Evolutionary conservation across 176 grass and related monocot species (phyloP).

Genomic region (Tillandsia fasciculata): DNA sequence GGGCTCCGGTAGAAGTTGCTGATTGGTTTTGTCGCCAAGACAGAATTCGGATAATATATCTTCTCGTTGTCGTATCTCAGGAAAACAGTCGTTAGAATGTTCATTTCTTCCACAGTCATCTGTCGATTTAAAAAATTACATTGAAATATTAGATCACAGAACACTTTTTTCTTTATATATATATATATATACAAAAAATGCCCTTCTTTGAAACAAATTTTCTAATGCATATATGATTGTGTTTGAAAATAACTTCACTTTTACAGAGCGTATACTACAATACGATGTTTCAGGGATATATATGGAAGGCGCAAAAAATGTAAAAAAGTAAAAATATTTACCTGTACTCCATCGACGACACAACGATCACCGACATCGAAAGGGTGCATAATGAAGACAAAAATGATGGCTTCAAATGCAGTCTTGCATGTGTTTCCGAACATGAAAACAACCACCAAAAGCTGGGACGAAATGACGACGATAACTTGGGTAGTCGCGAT

Average conservation of each 20-base stretch:
- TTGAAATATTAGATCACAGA: neutral
- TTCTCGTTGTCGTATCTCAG: conserved; percentile 89
- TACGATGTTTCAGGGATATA: neutral
- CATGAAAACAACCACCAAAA: conserved; percentile 80
- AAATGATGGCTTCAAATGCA: conserved; percentile 91
- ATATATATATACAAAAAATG: neutral
- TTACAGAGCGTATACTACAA: too few relatives aligned
- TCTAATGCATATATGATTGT: too few relatives aligned
- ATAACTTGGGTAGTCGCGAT: conserved; percentile 81
- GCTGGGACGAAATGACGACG: conserved; percentile 78
- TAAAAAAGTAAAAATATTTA: conserved; percentile 24
- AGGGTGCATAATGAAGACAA: conserved; percentile 97
- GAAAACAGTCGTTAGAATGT: conserved; percentile 93
- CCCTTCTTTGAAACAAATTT: too few relatives aligned
- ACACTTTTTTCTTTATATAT: neutral
- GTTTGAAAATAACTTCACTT: too few relatives aligned
- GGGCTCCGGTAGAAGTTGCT: conserved; percentile 98
- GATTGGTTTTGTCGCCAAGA: conserved; percentile 72
- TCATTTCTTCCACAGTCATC: conserved; percentile 99
- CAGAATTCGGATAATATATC: conserved; percentile 92
- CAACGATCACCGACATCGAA: conserved; percentile 96
- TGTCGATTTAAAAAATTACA: conserved; percentile 20
- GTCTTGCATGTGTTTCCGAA: conserved; percentile 96
- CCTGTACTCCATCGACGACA: conserved; percentile 81
- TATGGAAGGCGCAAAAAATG: conserved; percentile 1